Evolutionary conservation across 169 alveolate genomes (phyloP).

Genomic region (Amoebophrya sp.): DNA sequence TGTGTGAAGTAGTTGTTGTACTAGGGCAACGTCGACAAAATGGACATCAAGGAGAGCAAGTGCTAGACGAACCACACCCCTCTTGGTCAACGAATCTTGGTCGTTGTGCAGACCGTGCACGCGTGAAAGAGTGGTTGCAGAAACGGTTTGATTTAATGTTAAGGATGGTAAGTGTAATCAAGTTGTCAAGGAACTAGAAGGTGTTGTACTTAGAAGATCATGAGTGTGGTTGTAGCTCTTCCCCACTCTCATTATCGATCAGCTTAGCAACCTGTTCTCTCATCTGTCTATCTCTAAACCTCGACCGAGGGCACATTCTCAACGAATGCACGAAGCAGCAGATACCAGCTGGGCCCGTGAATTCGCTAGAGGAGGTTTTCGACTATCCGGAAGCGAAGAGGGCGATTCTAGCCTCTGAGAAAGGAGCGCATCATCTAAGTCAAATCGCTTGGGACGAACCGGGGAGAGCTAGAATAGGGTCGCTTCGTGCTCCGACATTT

Average conservation of each 20-base stretch:
- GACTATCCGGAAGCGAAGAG: background rate
- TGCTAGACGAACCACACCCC: background rate
- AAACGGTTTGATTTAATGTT: background rate
- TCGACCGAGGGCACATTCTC: background rate
- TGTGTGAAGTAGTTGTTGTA: background rate
- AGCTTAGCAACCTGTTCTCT: no score
- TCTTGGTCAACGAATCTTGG: background rate
- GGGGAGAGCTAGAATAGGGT: background rate
- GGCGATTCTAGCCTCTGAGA: background rate
- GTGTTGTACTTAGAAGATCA: no score
- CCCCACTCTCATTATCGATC: no score
- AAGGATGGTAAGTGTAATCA: no score
- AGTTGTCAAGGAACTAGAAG: no score
- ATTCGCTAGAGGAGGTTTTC: background rate
- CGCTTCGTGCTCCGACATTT: background rate
- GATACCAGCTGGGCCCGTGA: conserved; percentile 15
- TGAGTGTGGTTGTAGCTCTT: no score
- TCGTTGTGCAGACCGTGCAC: background rate
- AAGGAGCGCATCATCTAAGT: background rate
- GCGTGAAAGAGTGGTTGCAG: background rate
- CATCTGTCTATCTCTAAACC: no score
- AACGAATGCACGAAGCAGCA: background rate
- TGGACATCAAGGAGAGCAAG: background rate
- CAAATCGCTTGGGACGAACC: background rate
- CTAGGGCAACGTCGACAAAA: background rate